Evolutionary conservation across 768 basidiomycete species (phyloP), one percentile per base, ranked within the genome.

Genomic region (Roridomyces roridus): DNA sequence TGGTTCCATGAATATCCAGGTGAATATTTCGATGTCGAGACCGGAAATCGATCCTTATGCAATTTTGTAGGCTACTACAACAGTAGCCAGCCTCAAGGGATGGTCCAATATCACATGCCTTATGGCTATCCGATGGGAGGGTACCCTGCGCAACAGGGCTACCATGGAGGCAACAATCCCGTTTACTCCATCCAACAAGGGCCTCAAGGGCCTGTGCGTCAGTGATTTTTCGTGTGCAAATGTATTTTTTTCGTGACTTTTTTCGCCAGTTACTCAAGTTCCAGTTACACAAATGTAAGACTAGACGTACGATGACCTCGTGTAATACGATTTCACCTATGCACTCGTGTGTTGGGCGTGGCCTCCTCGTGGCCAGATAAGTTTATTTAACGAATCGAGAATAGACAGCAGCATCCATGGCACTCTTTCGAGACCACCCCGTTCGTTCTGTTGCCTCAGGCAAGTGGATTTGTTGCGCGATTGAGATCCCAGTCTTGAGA

Each of bases 1-100:
- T 92, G 91, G 91, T 92, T 87, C 65, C 84, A 84, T 43, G 85
- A 92, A 75, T 75, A 76, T 62, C 88, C 88, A 3, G 31, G 31
- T 34, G 15, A 34, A 8, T 34, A 15, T 34, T 34, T 34, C 4
- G 31, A 34, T 34, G 10, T 34, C 31, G 31, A 8, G 31, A 34
- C 31, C 10, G 15, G 10, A 15, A 10, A 15, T 15, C 31, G 31
- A 11, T 10, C 10, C 15, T 34, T 34, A 4, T 11, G 15, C 3
- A 34, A 11, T 34, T 3, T 15, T 34, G 3, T 15, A 21, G 87
- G 86, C 35, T 87, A 84, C 66, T 82, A 81, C 54, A 80, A 81
- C 46, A 75, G 75, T 2, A 65, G 68, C 28, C 71, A 67, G 41
- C n/a, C n/a, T n/a, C 64, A 62, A 39, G 54, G 56, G 20, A 66